These are phyloP conservation scores for Komagataella kurtzmanii DNA, from an alignment of 805 yeast genomes.

Conservation along the genomic window DNA sequence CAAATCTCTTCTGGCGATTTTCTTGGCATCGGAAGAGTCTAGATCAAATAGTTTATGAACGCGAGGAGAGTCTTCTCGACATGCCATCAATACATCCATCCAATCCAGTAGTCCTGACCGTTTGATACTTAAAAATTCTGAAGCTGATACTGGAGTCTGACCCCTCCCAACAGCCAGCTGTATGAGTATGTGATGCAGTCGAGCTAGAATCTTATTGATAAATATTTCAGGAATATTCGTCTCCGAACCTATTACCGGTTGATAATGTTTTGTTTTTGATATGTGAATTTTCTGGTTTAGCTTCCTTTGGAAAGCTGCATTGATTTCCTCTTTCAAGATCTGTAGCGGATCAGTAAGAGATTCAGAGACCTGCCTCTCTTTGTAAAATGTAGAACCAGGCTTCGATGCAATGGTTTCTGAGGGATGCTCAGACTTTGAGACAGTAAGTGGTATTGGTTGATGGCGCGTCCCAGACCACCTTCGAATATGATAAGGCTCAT, in stretches of 20 bases:
- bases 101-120: neutral
- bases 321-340: conserved; percentile 9
- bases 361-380: conserved; percentile 4
- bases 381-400: conserved; percentile 3
- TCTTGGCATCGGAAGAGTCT: neutral
- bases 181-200: neutral
- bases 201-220: neutral
- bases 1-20: neutral
- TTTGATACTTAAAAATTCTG: neutral
- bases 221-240: conserved; percentile 3
- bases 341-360: conserved; percentile 5
- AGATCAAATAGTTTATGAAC: neutral
- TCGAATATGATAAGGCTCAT: neutral
- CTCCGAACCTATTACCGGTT: neutral
- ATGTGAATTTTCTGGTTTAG: conserved; percentile 6
- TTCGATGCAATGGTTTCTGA: neutral
- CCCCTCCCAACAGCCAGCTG: neutral
- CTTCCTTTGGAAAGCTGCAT: conserved; percentile 9
- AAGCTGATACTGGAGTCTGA: neutral
- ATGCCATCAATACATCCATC: conserved; percentile 1
- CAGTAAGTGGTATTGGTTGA: neutral
- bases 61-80: conserved; percentile 1
- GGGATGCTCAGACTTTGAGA: conserved; percentile 1
- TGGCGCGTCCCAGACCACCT: neutral
- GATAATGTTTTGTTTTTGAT: conserved; percentile 1